Evolutionary conservation across 2,329 filamentous ascomycete species (phyloP), one percentile per base, ranked within the genome.

Genomic region (Huntiella decipiens): DNA sequence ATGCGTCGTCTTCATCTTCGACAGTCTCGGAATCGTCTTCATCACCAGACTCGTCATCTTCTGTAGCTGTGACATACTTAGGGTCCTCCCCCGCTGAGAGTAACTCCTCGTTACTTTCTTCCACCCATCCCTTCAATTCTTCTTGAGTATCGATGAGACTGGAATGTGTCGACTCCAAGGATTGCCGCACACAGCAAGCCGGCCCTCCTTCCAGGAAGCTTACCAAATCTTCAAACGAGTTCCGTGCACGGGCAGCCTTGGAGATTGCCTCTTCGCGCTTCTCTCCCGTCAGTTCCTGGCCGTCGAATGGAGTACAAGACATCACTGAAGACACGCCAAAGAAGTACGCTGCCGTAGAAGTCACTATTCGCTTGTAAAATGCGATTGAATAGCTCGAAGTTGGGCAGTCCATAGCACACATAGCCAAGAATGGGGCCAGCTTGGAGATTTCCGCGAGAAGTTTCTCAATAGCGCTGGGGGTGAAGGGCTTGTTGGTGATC

Each of bases 401-500:
- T 5, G 68, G 65, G 58, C 81, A 80, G 32, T 79, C 63, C 51
- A 86, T 70, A 2, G 77, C 73, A 0, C 80, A 78, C 1, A 79
- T 77, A 39, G 83, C 75, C 17, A 92, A 66, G 2, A 75, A 82
- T 0, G 83, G 81, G 0, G 93, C 67, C n/a, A 82, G 75, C 0
- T 76, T 77, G 10, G 73, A 68, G n/a, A 93, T 68, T 48, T 86
- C 77, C 32, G 73, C 69, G 4, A 95, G 64, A 11, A 92, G 75
- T 17, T 71, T 77, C 7, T 62, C 64, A 32, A 93, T 68, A 4
- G 84, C 87, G 1, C 78, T 77, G 0, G 83, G 77, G 0, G 86
- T 91, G 53, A 93, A 92, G 1, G 88, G 87, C 13, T 83, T 73
- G 56, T 83, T 94, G 56, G 92, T 81, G 1, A 91, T 73, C 10